Percentiles rank a stretch among this genome's conserved stretches.
phyloP scores from a whole-genome alignment of 805 yeast genomes.

The Pichia ethanolica region DNA sequence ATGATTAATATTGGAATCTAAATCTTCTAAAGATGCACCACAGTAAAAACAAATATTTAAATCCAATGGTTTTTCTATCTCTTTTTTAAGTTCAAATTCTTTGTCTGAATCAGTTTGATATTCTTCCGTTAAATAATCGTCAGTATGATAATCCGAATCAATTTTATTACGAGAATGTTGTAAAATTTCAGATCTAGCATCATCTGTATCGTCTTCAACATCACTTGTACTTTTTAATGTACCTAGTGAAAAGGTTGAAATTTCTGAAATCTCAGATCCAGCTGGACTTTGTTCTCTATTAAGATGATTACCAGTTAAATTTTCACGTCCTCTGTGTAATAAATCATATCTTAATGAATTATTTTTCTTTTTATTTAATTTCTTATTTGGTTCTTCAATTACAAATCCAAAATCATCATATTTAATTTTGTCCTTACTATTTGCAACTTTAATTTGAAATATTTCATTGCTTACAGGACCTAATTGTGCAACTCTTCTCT shows the following conservation, averaged over 20 bases:
- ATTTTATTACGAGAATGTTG: not conserved
- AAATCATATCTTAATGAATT: constrained; percentile 4
- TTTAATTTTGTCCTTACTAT: constrained; percentile 20
- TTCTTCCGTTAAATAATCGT: constrained; percentile 3
- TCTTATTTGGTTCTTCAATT: constrained; percentile 12
- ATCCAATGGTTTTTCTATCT: constrained; percentile 24
- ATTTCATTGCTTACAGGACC: constrained; percentile 44
- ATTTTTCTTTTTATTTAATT: not conserved
- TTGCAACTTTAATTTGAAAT: constrained; percentile 24
- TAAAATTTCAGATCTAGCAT: constrained; percentile 15
- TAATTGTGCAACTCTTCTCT: constrained; percentile 83
- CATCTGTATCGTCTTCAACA: constrained; percentile 19
- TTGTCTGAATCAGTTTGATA: constrained; percentile 8
- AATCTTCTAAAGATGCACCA: constrained; percentile 31
- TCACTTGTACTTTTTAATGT: constrained; percentile 17
- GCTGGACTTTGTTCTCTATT: constrained; percentile 43
- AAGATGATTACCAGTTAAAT: not conserved
- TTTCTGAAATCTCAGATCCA: constrained; percentile 44
- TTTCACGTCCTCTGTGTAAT: constrained; percentile 20
- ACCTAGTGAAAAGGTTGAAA: constrained; percentile 49
- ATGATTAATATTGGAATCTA: constrained; percentile 51
- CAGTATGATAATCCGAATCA: constrained; percentile 7
- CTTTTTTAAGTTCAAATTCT: constrained; percentile 5
- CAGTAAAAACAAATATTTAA: constrained; percentile 44
- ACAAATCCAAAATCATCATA: constrained; percentile 49